These are phyloP conservation scores for Astraeus odoratus DNA, from an alignment of 768 basidiomycete genomes.

Conservation along the genomic window DNA sequence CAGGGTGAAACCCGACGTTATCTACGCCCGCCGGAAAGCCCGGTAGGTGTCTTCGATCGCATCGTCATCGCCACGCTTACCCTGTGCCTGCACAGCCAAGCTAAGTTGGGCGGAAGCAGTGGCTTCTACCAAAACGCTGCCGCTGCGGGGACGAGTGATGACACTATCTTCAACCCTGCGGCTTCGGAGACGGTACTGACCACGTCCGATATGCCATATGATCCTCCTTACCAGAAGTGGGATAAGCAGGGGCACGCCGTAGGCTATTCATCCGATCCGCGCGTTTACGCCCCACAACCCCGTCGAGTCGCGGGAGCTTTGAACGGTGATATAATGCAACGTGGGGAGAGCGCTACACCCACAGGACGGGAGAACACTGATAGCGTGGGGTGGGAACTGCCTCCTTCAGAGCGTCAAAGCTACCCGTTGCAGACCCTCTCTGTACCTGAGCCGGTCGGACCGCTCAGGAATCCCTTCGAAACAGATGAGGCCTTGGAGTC, in stretches of 20 bases:
- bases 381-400: constrained; percentile 24
- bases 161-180: constrained; percentile 30
- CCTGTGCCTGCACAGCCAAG: constrained; percentile 38
- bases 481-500: constrained; percentile 13
- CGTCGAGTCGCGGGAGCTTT: constrained; percentile 19
- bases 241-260: constrained; percentile 42
- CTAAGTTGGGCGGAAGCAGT: constrained; percentile 34
- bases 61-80: not conserved
- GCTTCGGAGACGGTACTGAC: constrained; percentile 38
- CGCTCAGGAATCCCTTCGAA: constrained; percentile 23
- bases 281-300: constrained; percentile 47
- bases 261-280: constrained; percentile 40
- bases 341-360: constrained; percentile 9
- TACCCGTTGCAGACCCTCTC: constrained; percentile 17
- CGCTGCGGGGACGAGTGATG: constrained; percentile 23
- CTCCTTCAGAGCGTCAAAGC: constrained; percentile 19
- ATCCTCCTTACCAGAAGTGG: constrained; percentile 41
- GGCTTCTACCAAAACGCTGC: constrained; percentile 24
- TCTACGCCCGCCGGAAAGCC: constrained; percentile 65
- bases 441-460: constrained; percentile 5
- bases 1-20: constrained; percentile 56
- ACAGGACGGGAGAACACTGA: constrained; percentile 22
- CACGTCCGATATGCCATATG: constrained; percentile 26
- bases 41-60: constrained; percentile 34
- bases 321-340: constrained; percentile 10